Evolutionary conservation across 805 yeast species (phyloP).

Genomic region (Nakazawaea pomicola): DNA sequence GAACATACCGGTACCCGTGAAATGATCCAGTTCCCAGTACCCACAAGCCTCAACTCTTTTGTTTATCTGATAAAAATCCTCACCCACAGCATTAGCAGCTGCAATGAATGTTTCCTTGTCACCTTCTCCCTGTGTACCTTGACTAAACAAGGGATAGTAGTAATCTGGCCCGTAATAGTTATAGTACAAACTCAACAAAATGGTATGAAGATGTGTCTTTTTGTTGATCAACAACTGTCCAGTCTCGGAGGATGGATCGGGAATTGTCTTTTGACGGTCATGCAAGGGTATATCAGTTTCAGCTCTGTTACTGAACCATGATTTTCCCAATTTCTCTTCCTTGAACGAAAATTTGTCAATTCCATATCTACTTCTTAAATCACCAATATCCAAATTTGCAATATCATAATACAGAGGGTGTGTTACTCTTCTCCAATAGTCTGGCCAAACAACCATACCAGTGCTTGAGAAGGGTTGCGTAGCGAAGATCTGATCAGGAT

Average conservation of each 20-base stretch:
- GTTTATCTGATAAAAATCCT: conserved; percentile 51
- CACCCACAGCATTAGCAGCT: conserved; percentile 48
- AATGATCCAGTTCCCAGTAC: conserved; percentile 17
- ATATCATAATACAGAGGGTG: conserved; percentile 55
- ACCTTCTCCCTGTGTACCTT: conserved; percentile 71
- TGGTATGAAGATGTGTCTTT: conserved; percentile 45
- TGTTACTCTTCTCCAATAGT: conserved; percentile 63
- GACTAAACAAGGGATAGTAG: conserved; percentile 52
- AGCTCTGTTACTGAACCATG: conserved; percentile 15
- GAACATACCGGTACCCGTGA: conserved; percentile 15
- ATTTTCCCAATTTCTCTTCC: background rate
- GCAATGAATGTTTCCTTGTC: conserved; percentile 77
- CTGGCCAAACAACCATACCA: conserved; percentile 63
- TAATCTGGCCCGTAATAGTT: conserved; percentile 57
- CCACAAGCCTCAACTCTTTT: conserved; percentile 49
- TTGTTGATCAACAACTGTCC: conserved; percentile 61
- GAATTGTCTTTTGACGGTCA: conserved; percentile 55
- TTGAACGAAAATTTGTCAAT: conserved; percentile 14
- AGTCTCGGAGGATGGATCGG: conserved; percentile 59
- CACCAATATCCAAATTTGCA: conserved; percentile 35
- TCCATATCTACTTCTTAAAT: conserved; percentile 30
- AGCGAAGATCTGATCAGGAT: conserved; percentile 50
- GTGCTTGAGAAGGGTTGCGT: conserved; percentile 36
- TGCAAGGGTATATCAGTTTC: conserved; percentile 40
- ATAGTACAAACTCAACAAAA: conserved; percentile 53